Base-by-base conservation (phyloP, 2,329 filamentous ascomycete genomes). In the Pseudogymnoascus sp. region DNA sequence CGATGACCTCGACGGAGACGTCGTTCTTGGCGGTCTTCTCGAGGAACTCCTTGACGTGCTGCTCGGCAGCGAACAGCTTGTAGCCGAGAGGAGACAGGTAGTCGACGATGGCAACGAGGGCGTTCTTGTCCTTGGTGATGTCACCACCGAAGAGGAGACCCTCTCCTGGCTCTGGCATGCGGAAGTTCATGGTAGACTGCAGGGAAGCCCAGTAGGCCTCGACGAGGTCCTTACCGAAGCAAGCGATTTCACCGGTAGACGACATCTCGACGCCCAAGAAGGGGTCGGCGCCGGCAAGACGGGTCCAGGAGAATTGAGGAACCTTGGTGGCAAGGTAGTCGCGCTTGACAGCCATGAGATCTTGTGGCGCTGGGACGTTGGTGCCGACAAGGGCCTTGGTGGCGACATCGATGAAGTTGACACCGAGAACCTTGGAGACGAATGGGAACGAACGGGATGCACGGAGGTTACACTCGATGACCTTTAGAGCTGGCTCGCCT, bases 101-200 rank as follows among this genome's bases (percentile, higher is more conserved):
- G 76, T 96, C 87, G 66, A 94, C 90, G 64, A 97, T 88, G 72
- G 85, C 83, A 64, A 87, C 84, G 63, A 99, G 83, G 76, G 84
- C 80, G 25, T 85, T 85, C 58, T 59, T 59, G 64, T 87, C 75
- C 76, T 87, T 88, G 68, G 79, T 81, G 65, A 86, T 78, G 74
- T 97, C 91, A 70, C 94, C 94, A 67, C 94, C 94, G 68, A 99
- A 91, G 61, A 99, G 87, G 63, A 99, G 87, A 79, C 94, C 93
- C 81, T 97, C 92, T 68, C 94, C 94, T 61, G 92, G 90, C 76
- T 95, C 88, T 44, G 94, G 94, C 71, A 97, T 85, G 69, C 92
- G 91, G 90, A 97, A 97, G 85, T 97, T 99, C 93, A 97, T 99
- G 71, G 91, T 93, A 17, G 91, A 94, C 79, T 99, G 94, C 65